phyloP scores from a whole-genome alignment of 192 early-diverging fungal genomes.

The Podochytrium sp. region DNA sequence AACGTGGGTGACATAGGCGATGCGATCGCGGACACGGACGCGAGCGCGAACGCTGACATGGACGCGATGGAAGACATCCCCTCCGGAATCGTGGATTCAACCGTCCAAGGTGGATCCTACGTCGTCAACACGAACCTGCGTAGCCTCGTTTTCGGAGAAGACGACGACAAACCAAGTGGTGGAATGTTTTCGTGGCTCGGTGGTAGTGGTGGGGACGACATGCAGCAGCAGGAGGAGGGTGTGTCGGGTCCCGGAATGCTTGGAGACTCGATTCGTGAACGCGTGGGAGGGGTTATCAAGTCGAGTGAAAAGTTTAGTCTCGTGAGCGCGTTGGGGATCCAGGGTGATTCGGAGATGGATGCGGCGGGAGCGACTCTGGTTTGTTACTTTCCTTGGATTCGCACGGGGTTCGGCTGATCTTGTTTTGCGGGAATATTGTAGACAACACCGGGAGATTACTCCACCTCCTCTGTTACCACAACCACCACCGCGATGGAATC shows the following conservation, averaged over 20 bases:
- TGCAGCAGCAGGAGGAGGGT: not conserved
- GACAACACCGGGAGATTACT: not conserved
- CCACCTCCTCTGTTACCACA: too few relatives aligned
- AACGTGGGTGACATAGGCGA: too few relatives aligned
- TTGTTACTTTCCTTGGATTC: not conserved
- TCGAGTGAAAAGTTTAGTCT: conserved; percentile 25
- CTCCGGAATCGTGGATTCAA: not conserved
- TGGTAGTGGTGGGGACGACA: too few relatives aligned
- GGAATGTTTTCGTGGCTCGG: conserved; percentile 19
- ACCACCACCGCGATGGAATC: not conserved
- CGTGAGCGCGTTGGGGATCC: not conserved
- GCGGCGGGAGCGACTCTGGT: not conserved
- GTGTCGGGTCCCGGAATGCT: conserved; percentile 4
- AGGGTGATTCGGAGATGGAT: not conserved
- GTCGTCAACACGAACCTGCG: conserved; percentile 19
- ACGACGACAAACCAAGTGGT: not conserved
- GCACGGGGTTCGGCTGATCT: not conserved
- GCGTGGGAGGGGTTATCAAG: conserved; percentile 17
- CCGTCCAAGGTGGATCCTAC: conserved; percentile 1
- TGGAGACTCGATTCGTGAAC: conserved; percentile 24
- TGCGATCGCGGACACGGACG: not conserved
- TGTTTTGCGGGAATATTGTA: not conserved
- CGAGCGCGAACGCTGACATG: not conserved
- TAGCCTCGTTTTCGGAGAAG: conserved; percentile 16
- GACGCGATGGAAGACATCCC: not conserved